Conservation (phyloP, 345 rosid genomes). For the Turnera subulata region DNA sequence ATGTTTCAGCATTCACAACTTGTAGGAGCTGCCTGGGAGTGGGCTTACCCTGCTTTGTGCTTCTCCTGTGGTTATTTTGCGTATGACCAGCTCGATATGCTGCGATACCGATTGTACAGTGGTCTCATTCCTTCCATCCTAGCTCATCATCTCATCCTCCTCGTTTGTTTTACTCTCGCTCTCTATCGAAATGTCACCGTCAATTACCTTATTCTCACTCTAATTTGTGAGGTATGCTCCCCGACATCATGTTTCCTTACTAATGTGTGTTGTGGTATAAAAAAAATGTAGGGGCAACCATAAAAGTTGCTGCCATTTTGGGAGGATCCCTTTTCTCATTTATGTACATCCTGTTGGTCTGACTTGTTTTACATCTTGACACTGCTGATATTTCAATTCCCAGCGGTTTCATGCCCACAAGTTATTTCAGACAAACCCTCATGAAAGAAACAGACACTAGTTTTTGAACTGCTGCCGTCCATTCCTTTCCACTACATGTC, state of each 20-base stretch:
- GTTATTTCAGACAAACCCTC: no score
- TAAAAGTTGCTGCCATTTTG: no score
- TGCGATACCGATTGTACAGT: constrained; percentile 61
- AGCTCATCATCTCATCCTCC: constrained; percentile 77
- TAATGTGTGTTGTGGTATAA: no score
- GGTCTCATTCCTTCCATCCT: constrained; percentile 76
- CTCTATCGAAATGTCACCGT: constrained; percentile 74
- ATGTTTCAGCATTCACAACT: constrained; percentile 73
- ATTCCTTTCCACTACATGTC: no score
- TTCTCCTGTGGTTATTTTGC: constrained; percentile 94
- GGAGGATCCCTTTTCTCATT: no score
- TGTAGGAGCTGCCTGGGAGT: constrained; percentile 62
- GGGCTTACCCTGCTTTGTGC: constrained; percentile 79
- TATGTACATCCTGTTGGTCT: no score
- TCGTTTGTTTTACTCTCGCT: constrained; percentile 84
- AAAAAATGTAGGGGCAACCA: no score
- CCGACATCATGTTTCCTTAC: background rate
- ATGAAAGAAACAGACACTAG: no score
- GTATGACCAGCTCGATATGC: constrained; percentile 95
- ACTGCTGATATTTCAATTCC: no score
- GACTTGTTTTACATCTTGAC: no score
- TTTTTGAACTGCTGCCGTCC: no score
- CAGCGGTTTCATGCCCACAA: no score
- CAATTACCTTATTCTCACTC: constrained; percentile 84
- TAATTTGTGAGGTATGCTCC: constrained; percentile 72